Evolutionary conservation across 2,329 filamentous ascomycete species (phyloP).

Genomic region (Hyphodiscus sp.): DNA sequence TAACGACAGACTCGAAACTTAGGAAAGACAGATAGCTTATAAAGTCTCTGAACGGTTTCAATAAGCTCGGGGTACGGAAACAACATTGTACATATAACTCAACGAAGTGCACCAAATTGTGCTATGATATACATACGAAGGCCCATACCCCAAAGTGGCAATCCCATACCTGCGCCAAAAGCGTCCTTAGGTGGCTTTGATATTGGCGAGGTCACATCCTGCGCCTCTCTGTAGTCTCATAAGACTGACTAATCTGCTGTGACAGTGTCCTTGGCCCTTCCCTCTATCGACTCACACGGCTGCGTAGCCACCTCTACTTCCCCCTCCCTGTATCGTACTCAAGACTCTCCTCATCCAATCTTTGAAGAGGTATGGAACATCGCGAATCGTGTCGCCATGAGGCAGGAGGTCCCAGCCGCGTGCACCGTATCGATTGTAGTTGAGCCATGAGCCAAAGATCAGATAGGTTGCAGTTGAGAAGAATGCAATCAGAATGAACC

Average conservation of each 20-base stretch:
- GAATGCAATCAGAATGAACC: constrained; percentile 88
- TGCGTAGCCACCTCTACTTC: constrained; percentile 85
- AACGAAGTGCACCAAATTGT: background rate
- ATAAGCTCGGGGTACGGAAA: background rate
- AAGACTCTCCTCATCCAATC: constrained; percentile 78
- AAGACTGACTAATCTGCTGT: background rate
- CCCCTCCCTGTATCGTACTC: constrained; percentile 76
- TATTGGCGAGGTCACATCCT: background rate
- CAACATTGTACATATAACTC: background rate
- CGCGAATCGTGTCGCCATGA: constrained; percentile 85
- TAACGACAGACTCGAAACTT: no score
- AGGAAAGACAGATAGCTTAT: no score
- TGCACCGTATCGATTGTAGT: constrained; percentile 95
- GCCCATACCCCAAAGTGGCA: background rate
- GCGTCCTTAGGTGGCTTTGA: background rate
- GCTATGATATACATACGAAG: background rate
- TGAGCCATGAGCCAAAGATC: constrained; percentile 97
- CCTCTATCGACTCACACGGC: constrained; percentile 51
- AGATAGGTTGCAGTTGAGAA: constrained; percentile 81
- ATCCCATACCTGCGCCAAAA: background rate
- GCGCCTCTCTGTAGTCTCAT: background rate
- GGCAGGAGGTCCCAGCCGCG: constrained; percentile 92
- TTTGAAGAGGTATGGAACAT: constrained; percentile 85
- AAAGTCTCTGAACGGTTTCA: background rate
- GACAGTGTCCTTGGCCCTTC: background rate